Evolutionary conservation across 345 rosid genomes (phyloP).

Genomic region (Salix brachista): DNA sequence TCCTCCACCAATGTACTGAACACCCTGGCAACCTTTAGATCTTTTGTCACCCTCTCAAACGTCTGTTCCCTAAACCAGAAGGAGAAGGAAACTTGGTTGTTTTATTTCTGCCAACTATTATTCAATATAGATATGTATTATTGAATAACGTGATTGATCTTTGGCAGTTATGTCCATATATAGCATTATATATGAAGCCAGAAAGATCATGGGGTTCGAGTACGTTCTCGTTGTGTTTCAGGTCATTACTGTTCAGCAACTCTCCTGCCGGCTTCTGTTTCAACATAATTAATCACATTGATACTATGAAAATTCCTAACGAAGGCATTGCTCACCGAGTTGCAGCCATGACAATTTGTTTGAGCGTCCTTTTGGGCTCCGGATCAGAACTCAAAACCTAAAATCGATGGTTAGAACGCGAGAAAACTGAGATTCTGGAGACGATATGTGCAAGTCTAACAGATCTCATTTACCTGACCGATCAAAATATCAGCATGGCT

Average conservation of each 20-base stretch:
- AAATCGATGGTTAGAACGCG: background rate
- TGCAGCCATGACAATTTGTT: conserved; percentile 73
- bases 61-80: conserved; percentile 55
- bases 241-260: background rate
- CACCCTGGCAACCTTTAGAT: conserved; percentile 62
- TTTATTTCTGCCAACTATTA: background rate
- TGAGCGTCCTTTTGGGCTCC: conserved; percentile 55
- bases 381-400: conserved; percentile 60
- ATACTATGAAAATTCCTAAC: background rate
- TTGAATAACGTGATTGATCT: background rate
- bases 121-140: background rate
- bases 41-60: conserved; percentile 64
- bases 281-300: background rate
- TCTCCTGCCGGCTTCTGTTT: background rate
- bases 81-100: background rate
- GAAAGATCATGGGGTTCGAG: background rate
- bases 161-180: background rate
- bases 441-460: background rate
- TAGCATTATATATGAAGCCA: background rate
- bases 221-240: background rate
- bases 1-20: conserved; percentile 75
- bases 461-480: conserved; percentile 40
- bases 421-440: background rate
- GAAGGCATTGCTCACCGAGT: conserved; percentile 47
- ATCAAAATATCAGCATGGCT: conserved; percentile 56